phyloP scores from a whole-genome alignment of 306 rosid genomes.

The Quercus alba region DNA sequence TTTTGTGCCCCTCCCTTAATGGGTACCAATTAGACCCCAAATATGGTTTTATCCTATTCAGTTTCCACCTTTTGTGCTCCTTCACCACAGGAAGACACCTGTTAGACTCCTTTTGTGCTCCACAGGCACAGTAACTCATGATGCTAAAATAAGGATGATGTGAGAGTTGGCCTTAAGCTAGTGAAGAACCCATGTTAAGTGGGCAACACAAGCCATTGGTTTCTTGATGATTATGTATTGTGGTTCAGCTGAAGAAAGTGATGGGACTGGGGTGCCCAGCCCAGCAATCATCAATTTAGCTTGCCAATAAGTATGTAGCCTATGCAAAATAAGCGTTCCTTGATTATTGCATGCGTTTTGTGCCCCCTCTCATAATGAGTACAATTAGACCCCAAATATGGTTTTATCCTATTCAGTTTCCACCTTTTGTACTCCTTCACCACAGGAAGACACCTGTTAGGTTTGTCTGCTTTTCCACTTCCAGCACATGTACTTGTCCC shows the following conservation, averaged over 20 bases:
- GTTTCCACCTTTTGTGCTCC: constrained; percentile 20
- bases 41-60: constrained; percentile 1
- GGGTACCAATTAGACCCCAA: no score
- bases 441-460: constrained; percentile 12
- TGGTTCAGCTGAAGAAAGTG: background rate
- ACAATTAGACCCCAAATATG: background rate
- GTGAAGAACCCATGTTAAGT: background rate
- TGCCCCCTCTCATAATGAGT: background rate
- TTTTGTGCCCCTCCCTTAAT: background rate
- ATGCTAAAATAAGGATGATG: constrained; percentile 2
- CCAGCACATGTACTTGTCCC: constrained; percentile 6
- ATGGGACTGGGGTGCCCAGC: no score
- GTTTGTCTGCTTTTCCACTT: constrained; percentile 27
- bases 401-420: constrained; percentile 5
- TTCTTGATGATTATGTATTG: background rate
- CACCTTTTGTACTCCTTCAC: constrained; percentile 14
- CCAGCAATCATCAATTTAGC: background rate
- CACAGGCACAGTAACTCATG: background rate
- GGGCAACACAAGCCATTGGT: background rate
- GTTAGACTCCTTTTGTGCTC: no score
- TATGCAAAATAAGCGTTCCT: background rate
- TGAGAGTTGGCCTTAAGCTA: background rate
- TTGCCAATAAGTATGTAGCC: background rate
- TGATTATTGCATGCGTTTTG: background rate
- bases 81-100: background rate